Evolutionary conservation across 2,329 filamentous ascomycete genomes (phyloP).

Genomic region (Podosphaera fusca): DNA sequence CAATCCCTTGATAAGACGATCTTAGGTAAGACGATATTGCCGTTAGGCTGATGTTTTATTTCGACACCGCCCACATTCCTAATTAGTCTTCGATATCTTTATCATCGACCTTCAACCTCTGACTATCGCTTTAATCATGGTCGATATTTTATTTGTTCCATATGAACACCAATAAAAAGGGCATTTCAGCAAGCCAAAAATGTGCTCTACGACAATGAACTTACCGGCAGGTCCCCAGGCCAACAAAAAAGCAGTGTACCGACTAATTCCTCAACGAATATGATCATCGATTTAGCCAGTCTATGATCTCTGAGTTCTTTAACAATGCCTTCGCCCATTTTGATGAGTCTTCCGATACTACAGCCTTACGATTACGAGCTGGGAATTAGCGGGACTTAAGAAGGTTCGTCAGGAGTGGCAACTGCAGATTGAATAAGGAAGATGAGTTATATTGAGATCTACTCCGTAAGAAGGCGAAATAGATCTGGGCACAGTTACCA

Average conservation of each 20-base stretch:
- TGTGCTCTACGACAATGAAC: neutral
- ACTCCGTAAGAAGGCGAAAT: neutral
- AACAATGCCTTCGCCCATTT: neutral
- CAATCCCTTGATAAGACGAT: no score
- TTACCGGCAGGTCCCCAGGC: neutral
- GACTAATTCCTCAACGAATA: neutral
- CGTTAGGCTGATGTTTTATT: neutral
- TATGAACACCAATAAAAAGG: neutral
- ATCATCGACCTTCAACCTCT: neutral
- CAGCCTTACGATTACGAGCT: neutral
- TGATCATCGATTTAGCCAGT: constrained; percentile 1
- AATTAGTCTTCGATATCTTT: neutral
- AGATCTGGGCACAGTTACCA: neutral
- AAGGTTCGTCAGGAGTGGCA: neutral
- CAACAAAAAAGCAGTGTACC: constrained; percentile 1
- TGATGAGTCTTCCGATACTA: neutral
- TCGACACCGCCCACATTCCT: neutral
- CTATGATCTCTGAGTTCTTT: neutral
- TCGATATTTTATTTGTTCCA: neutral
- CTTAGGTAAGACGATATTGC: no score
- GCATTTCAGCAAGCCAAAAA: neutral
- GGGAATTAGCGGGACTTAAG: constrained; percentile 1
- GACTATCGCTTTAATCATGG: neutral
- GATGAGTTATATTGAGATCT: neutral
- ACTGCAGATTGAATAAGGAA: neutral